phyloP scores from a whole-genome alignment of 2,329 filamentous ascomycete genomes.

The Colletotrichum spaethianum region DNA sequence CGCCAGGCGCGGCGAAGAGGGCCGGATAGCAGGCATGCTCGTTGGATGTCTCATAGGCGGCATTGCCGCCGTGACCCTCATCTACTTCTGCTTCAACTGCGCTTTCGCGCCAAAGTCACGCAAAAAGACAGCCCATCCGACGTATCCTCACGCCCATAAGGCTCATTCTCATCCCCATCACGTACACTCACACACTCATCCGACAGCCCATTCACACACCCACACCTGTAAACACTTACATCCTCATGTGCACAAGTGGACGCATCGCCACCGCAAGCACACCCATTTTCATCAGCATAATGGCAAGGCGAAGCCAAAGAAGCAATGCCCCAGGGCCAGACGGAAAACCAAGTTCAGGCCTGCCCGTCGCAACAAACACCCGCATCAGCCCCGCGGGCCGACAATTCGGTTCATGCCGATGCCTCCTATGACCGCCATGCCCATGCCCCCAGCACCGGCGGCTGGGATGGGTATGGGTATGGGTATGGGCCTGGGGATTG shows the following conservation, averaged over 20 bases:
- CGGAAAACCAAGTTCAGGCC: not conserved
- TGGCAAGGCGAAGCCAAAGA: not conserved
- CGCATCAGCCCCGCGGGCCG: not conserved
- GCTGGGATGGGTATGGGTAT: not conserved
- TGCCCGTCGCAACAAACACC: not conserved
- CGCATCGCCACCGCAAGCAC: slow-evolving; percentile 20
- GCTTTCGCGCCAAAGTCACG: slow-evolving; percentile 15
- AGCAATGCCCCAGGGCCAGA: not conserved
- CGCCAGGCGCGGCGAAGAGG: slow-evolving; percentile 21
- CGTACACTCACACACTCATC: not conserved
- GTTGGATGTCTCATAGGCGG: slow-evolving; percentile 34
- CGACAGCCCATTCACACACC: not conserved
- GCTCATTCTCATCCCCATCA: not conserved
- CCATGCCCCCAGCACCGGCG: slow-evolving; percentile 15
- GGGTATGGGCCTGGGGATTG: not conserved
- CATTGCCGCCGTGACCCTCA: slow-evolving; percentile 12
- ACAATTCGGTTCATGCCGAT: slow-evolving; percentile 20
- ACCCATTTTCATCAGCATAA: not conserved
- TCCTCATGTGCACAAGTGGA: slow-evolving; percentile 17
- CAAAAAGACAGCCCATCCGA: not conserved
- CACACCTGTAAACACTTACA: not conserved
- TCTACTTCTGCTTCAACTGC: slow-evolving; percentile 31
- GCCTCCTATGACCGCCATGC: slow-evolving; percentile 29
- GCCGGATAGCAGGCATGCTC: slow-evolving; percentile 31
- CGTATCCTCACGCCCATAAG: not conserved